phyloP scores from a whole-genome alignment of 805 yeast species.

The Metschnikowia amazonensis region DNA sequence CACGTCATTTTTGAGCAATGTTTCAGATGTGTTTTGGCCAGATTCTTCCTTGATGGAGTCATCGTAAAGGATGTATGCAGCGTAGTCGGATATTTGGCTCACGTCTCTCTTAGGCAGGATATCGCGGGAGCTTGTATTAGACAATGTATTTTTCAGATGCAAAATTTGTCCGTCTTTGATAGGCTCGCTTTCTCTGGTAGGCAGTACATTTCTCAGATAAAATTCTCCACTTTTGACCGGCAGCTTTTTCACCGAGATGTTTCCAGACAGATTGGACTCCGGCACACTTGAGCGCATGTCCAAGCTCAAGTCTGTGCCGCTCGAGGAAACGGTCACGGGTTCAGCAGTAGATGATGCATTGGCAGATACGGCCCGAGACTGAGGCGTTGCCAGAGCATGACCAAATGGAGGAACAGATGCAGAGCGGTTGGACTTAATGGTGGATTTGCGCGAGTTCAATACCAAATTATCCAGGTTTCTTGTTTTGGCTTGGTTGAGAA shows the following conservation, averaged over 20 bases:
- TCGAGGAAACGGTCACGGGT: not conserved
- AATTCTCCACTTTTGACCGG: not conserved
- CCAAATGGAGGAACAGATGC: constrained; percentile 33
- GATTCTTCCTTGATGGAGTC: not conserved
- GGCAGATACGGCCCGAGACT: constrained; percentile 14
- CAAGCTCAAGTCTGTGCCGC: not conserved
- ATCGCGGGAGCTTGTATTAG: not conserved
- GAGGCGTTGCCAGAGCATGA: not conserved
- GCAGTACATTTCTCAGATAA: too few relatives aligned
- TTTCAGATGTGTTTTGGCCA: not conserved
- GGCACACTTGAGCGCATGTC: not conserved
- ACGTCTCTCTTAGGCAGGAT: not conserved
- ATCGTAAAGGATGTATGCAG: constrained; percentile 12
- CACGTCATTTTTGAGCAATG: not conserved
- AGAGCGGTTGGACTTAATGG: constrained; percentile 31
- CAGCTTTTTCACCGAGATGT: not conserved
- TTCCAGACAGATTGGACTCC: not conserved
- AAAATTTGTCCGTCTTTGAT: not conserved
- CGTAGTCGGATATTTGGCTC: constrained; percentile 18
- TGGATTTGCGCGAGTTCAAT: constrained; percentile 28
- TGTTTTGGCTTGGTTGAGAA: not conserved
- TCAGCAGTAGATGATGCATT: constrained; percentile 7
- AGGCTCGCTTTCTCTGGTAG: not conserved
- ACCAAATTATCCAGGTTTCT: constrained; percentile 12
- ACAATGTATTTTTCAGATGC: not conserved